phyloP scores from a whole-genome alignment of 2,329 filamentous ascomycete species.

The Fusarium chlamydosporum region DNA sequence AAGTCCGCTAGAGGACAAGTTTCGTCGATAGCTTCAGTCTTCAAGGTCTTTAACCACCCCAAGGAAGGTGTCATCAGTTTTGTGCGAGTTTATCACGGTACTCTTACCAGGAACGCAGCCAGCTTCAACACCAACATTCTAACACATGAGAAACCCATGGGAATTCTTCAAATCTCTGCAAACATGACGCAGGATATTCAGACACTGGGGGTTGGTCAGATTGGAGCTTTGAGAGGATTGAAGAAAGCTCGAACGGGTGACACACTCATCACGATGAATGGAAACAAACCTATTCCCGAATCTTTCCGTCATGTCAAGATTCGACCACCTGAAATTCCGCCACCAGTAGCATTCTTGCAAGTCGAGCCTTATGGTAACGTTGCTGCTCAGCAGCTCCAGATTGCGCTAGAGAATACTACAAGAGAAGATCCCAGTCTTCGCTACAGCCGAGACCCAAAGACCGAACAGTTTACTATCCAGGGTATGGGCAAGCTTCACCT shows the following conservation, averaged over 20 bases:
- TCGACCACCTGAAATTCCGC: conserved; percentile 88
- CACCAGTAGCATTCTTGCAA: conserved; percentile 96
- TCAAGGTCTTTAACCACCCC: conserved; percentile 94
- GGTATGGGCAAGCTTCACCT: conserved; percentile 98
- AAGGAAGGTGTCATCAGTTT: conserved; percentile 91
- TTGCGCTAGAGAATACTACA: conserved; percentile 81
- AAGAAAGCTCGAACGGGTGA: conserved; percentile 95
- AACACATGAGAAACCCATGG: conserved; percentile 82
- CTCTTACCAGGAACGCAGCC: conserved; percentile 77
- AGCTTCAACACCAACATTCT: conserved; percentile 91
- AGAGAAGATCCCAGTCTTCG: conserved; percentile 94
- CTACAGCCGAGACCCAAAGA: conserved; percentile 87
- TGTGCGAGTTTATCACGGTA: conserved; percentile 90
- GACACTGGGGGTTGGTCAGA: conserved; percentile 86
- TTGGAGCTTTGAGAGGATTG: conserved; percentile 91
- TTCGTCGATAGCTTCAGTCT: conserved; percentile 76
- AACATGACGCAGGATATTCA: conserved; percentile 88
- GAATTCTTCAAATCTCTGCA: conserved; percentile 90
- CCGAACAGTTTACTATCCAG: conserved; percentile 91
- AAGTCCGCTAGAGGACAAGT: conserved; percentile 55
- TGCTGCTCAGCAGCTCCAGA: conserved; percentile 84
- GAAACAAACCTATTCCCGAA: conserved; percentile 72
- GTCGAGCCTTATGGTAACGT: conserved; percentile 84
- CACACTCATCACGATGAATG: conserved; percentile 83
- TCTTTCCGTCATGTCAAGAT: conserved; percentile 83